These are phyloP conservation scores for Sphagnum fallax DNA, from an alignment of 228 moss, liverwort and hornwort species.

Conservation along the genomic window DNA sequence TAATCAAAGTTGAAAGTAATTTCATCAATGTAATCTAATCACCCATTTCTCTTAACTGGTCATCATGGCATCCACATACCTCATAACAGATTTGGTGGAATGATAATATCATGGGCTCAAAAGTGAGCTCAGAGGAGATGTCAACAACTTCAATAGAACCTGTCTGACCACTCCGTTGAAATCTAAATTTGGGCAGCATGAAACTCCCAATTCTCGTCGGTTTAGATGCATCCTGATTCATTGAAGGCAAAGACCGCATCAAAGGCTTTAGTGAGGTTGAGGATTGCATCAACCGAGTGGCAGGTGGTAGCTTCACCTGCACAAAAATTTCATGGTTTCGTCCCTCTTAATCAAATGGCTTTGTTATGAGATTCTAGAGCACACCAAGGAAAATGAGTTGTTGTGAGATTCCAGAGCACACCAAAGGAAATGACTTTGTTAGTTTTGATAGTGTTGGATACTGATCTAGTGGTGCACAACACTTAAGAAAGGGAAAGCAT, in stretches of 20 bases:
- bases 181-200: conserved; percentile 13
- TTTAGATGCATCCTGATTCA: not conserved
- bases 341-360: not conserved
- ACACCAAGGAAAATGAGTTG: not conserved
- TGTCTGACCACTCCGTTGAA: conserved; percentile 1
- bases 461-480: not conserved
- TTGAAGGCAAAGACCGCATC: not conserved
- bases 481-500: no score
- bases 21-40: not conserved
- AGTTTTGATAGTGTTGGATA: not conserved
- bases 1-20: not conserved
- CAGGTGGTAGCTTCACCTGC: conserved; percentile 75
- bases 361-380: not conserved
- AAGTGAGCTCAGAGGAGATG: conserved; percentile 13
- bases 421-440: no score
- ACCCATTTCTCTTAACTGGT: not conserved
- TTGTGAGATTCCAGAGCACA: not conserved
- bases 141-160: conserved; percentile 2
- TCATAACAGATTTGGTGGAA: conserved; percentile 82
- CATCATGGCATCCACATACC: conserved; percentile 21
- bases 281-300: conserved; percentile 33
- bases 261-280: not conserved
- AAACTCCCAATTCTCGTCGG: not conserved
- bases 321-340: not conserved
- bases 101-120: conserved; percentile 69